Evolutionary conservation across 2,329 filamentous ascomycete species (phyloP).

Genomic region (Hirsutella minnesotensis): DNA sequence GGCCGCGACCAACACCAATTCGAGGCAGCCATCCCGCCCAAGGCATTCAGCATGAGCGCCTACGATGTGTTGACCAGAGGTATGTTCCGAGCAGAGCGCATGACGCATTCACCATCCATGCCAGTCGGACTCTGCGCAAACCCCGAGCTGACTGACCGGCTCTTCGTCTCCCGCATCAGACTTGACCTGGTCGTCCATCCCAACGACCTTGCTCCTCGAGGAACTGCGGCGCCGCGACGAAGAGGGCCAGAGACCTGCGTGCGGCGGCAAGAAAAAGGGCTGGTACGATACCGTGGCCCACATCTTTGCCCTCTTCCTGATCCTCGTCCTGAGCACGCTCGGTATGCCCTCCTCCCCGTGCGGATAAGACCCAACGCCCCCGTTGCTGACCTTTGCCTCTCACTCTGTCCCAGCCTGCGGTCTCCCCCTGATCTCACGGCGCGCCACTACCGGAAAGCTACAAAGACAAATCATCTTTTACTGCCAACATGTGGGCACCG

Average conservation of each 20-base stretch:
- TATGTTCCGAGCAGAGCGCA: too few species aligned
- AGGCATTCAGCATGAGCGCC: constrained; percentile 7
- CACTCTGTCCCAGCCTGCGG: constrained; percentile 51
- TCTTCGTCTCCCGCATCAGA: constrained; percentile 9
- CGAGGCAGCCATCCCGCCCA: constrained; percentile 1
- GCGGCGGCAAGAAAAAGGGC: constrained; percentile 39
- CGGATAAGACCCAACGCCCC: neutral
- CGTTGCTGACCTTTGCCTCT: neutral
- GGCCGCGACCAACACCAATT: neutral
- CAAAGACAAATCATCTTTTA: constrained; percentile 52
- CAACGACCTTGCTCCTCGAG: constrained; percentile 38
- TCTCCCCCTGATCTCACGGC: constrained; percentile 53
- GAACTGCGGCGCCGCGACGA: constrained; percentile 38
- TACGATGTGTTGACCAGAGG: constrained; percentile 7
- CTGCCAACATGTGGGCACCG: constrained; percentile 67
- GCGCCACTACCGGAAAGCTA: constrained; percentile 42
- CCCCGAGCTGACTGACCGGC: too few species aligned
- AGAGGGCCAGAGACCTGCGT: constrained; percentile 31
- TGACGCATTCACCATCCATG: too few species aligned
- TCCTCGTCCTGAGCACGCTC: constrained; percentile 47
- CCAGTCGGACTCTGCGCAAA: too few species aligned
- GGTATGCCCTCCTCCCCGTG: constrained; percentile 21
- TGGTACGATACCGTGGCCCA: constrained; percentile 56
- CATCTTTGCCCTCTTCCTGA: constrained; percentile 55
- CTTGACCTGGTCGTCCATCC: constrained; percentile 33